phyloP scores from a whole-genome alignment of 208 protist species.

The Trypanosoma grayi region DNA sequence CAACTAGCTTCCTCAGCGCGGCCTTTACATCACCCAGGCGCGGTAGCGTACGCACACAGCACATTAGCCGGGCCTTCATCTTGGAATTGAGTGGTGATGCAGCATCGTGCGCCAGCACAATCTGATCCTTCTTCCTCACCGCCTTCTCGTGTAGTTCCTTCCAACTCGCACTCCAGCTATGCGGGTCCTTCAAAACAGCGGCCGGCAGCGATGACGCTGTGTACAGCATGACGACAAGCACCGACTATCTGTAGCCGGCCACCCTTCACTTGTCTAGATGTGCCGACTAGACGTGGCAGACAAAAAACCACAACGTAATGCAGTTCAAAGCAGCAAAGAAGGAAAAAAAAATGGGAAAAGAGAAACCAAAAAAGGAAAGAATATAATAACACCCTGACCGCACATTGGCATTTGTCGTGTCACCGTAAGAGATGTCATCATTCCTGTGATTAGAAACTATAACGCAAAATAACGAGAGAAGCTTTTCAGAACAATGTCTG shows the following conservation, averaged over 20 bases:
- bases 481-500: no score
- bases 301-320: not conserved
- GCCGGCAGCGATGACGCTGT: not conserved
- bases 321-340: not conserved
- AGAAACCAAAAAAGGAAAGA: constrained; percentile 12
- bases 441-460: no score
- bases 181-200: constrained; percentile 1
- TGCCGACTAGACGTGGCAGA: not conserved
- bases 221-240: not conserved
- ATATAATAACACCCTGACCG: constrained; percentile 5
- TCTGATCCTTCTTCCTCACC: constrained; percentile 29
- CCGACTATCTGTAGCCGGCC: no score
- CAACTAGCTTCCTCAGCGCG: constrained; percentile 20
- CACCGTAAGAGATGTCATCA: no score
- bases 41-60: constrained; percentile 64
- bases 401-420: no score
- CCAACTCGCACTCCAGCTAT: constrained; percentile 8
- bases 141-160: constrained; percentile 14
- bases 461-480: no score
- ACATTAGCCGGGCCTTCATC: constrained; percentile 40
- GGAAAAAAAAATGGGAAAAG: constrained; percentile 15
- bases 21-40: constrained; percentile 53
- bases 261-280: not conserved
- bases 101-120: constrained; percentile 42
- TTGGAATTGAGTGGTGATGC: constrained; percentile 44